A percentile compares a stretch with the other conserved stretches of the same genome.
These are phyloP conservation scores for Phytopythium vexans DNA, from an alignment of 352 stramenopile species.

Conservation along the genomic window DNA sequence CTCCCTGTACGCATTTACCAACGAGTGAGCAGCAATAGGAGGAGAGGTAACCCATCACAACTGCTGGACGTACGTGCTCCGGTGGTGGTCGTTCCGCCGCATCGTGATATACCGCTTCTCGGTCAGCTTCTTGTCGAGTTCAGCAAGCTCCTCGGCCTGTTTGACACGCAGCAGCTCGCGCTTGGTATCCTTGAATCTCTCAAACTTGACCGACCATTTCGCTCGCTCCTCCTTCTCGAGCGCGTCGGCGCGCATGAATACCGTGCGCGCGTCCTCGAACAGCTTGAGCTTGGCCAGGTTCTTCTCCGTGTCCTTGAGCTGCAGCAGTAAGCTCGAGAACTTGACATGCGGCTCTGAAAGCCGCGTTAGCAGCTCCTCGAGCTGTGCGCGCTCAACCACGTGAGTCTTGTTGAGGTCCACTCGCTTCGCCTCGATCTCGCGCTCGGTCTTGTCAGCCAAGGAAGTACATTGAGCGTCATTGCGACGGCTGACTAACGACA, in stretches of 20 bases:
- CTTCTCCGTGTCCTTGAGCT: constrained; percentile 71
- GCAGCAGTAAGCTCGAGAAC: constrained; percentile 65
- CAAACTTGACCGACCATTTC: constrained; percentile 41
- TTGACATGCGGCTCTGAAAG: constrained; percentile 63
- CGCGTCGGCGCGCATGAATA: constrained; percentile 46
- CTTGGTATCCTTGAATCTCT: constrained; percentile 59
- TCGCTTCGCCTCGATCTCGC: constrained; percentile 44
- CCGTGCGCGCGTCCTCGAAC: constrained; percentile 76
- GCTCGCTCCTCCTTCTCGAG: constrained; percentile 63
- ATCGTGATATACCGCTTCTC: constrained; percentile 71
- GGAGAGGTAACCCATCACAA: background rate
- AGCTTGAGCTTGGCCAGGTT: constrained; percentile 53
- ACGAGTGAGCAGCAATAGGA: constrained; percentile 2
- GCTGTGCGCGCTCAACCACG: constrained; percentile 48
- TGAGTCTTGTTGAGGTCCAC: constrained; percentile 58
- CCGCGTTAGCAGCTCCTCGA: constrained; percentile 56
- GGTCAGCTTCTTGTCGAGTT: constrained; percentile 63
- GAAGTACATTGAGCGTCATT: constrained; percentile 32
- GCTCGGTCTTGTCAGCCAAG: constrained; percentile 24
- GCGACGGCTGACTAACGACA: constrained; percentile 31
- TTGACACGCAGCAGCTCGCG: constrained; percentile 44
- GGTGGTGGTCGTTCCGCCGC: constrained; percentile 50
- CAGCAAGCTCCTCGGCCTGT: constrained; percentile 48
- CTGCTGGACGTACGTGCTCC: constrained; percentile 36
- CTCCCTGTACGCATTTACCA: constrained; percentile 30